Percentiles rank a stretch among this genome's conserved stretches.
phyloP scores from a whole-genome alignment of 306 rosid genomes.

The Herpetospermum pedunculosum region DNA sequence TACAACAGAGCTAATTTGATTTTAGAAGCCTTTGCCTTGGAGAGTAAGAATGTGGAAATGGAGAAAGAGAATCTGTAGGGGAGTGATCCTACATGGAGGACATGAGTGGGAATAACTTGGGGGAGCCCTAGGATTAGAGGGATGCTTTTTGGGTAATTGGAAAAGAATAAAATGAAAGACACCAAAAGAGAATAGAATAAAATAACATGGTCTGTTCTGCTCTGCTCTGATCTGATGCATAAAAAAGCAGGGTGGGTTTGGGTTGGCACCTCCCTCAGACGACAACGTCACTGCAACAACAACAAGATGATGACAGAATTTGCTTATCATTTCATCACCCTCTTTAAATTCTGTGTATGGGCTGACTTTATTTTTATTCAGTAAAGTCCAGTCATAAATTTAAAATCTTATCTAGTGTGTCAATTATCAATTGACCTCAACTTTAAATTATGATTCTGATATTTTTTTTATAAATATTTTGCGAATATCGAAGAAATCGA shows the following conservation, averaged over 20 bases:
- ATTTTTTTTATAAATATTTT: too few relatives aligned
- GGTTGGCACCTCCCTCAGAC: neutral
- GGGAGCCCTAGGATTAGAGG: neutral
- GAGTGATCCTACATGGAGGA: neutral
- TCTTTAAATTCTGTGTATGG: too few relatives aligned
- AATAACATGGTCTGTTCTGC: neutral
- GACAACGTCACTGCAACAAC: neutral
- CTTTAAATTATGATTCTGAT: too few relatives aligned
- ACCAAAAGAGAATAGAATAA: conserved; percentile 1
- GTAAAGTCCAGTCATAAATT: too few relatives aligned
- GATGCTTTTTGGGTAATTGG: neutral
- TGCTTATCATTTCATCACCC: neutral
- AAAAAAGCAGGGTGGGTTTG: neutral
- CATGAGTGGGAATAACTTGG: neutral
- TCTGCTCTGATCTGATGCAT: neutral
- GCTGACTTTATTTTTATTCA: too few relatives aligned
- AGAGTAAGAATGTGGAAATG: neutral
- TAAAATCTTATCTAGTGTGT: too few relatives aligned
- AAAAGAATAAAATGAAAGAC: neutral
- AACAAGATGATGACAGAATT: neutral
- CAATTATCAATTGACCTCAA: too few relatives aligned
- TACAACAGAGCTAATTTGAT: neutral
- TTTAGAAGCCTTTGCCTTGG: neutral
- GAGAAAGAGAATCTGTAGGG: neutral
- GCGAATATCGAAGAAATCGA: too few relatives aligned